Base-by-base conservation (phyloP, 441 rosid species). In the Manihot esculenta region DNA sequence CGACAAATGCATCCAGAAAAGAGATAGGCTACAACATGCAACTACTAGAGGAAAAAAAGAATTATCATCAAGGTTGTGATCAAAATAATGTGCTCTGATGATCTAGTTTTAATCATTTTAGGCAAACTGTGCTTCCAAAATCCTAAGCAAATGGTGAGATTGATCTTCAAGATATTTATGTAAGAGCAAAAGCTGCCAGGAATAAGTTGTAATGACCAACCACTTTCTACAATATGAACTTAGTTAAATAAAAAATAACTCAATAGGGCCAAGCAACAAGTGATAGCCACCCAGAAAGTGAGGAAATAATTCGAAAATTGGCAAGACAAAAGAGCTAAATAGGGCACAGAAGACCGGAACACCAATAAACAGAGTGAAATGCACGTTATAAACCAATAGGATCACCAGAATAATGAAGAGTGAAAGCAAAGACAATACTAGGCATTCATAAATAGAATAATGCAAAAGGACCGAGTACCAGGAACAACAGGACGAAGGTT, bases 401-500 rank as follows among this genome's bases (percentile, higher is more conserved):
- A 1, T 30, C 35, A 30, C 35, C 2, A 30, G 35, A 30, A 30
- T 1, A 4, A 4, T 2, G 64, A 35, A 42, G 14, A 56, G 45
- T 54, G 64, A 44, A 48, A 51, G 44, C 18, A 10, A 15, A 20
- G 33, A n/a, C 4, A 2, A 35, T 35, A 35, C 41, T 2, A 35
- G 41, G 41, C 41, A 35, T 35, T 35, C 41, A 35, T 35, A 5
- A 35, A 35, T 35, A 2, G 7, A 35, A 35, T 6, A 35, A 35
- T 2, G 41, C 7, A 35, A 35, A 38, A 3, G 42, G 7, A 38
- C 14, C 18, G 21, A 49, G 38, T 62, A 84, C 91, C 92, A 68
- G 88, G 89, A 73, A 82, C 68, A 71, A 88, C 78, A 24, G 89
- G 93, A 18, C 91, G 93, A 73, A 86, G 85, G 75, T 88, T 88